A percentile compares a stretch with the other conserved stretches of the same genome.
These are phyloP conservation scores for Claviceps purpurea DNA, from an alignment of 2,329 filamentous ascomycete genomes.

Conservation along the genomic window DNA sequence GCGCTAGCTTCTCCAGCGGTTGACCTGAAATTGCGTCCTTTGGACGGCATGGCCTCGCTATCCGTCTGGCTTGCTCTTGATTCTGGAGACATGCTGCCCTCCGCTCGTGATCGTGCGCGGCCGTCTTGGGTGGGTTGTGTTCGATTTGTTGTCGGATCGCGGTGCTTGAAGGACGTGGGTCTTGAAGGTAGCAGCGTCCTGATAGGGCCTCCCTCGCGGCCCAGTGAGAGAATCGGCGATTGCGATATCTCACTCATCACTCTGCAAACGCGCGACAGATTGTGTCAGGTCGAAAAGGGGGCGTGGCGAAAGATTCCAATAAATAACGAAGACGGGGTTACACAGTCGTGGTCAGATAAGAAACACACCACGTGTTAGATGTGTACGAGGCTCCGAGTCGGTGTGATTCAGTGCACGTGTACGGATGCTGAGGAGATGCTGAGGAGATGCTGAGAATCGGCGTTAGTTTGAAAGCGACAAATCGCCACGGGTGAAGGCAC, in stretches of 20 bases:
- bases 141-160: conserved; percentile 13
- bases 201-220: conserved; percentile 17
- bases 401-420: too few species aligned
- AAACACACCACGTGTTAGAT: background rate
- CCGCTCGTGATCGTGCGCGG: conserved; percentile 8
- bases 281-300: background rate
- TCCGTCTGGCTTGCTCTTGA: conserved; percentile 14
- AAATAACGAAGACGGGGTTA: background rate
- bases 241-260: conserved; percentile 21
- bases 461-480: conserved; percentile 1
- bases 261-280: conserved; percentile 2
- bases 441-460: background rate
- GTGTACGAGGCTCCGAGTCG: background rate
- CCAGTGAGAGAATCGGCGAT: conserved; percentile 12
- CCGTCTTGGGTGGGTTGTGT: conserved; percentile 13
- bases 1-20: conserved; percentile 6
- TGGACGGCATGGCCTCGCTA: conserved; percentile 12
- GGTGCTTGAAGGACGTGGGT: conserved; percentile 21
- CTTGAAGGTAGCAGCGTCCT: conserved; percentile 26
- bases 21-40: conserved; percentile 17
- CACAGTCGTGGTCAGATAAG: conserved; percentile 4
- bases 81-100: conserved; percentile 15
- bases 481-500: background rate
- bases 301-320: background rate
- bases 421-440: too few species aligned